These are phyloP conservation scores for Vitis rupestris DNA, from an alignment of 164 flowering plant genomes.

Conservation along the genomic window DNA sequence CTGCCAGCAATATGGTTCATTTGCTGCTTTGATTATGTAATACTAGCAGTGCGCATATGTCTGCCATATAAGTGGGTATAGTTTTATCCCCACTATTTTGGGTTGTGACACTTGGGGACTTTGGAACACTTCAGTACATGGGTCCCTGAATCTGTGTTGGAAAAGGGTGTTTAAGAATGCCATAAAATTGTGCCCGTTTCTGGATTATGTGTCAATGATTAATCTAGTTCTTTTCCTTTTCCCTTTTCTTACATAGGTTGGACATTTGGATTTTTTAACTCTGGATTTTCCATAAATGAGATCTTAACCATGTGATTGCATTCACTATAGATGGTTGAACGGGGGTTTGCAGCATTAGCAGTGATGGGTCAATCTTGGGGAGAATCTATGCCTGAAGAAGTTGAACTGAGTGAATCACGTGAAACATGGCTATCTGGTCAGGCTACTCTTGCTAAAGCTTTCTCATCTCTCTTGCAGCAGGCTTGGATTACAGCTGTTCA, in stretches of 20 bases:
- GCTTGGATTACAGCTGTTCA: constrained; percentile 54
- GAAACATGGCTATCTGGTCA: constrained; percentile 43
- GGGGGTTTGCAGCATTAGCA: constrained; percentile 68
- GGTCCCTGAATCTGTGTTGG: background rate
- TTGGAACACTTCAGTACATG: background rate
- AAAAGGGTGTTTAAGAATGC: background rate
- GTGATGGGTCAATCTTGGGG: constrained; percentile 67
- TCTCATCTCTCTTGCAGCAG: constrained; percentile 58
- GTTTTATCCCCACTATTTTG: background rate
- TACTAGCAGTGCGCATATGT: background rate
- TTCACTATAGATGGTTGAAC: constrained; percentile 51
- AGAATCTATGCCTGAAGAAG: constrained; percentile 45
- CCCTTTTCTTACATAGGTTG: too few species aligned
- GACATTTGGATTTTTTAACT: too few species aligned
- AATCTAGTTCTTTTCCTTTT: too few species aligned
- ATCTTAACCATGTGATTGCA: background rate
- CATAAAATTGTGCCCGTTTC: background rate
- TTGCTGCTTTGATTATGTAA: too few species aligned
- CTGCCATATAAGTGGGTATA: too few species aligned
- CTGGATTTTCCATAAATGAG: background rate
- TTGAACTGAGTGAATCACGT: constrained; percentile 35
- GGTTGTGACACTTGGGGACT: background rate
- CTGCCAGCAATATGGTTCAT: too few species aligned
- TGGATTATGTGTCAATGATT: too few species aligned
- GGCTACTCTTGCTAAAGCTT: constrained; percentile 42